phyloP scores from a whole-genome alignment of 257 asterid species.

The Scutellaria minor region DNA sequence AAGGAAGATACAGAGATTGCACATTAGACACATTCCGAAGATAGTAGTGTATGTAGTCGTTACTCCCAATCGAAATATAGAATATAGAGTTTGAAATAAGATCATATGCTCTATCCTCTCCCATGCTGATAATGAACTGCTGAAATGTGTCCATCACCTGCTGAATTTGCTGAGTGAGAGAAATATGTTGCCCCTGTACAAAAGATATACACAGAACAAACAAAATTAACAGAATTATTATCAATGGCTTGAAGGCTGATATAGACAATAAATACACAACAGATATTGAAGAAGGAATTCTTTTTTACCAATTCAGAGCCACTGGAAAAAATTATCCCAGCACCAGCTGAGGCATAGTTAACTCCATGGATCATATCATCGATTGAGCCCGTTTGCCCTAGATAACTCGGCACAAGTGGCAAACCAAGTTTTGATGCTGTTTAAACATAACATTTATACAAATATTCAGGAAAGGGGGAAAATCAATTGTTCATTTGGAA shows the following conservation, averaged over 20 bases:
- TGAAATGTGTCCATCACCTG: conserved; percentile 88
- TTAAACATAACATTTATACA: conserved; percentile 26
- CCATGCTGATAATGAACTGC: conserved; percentile 73
- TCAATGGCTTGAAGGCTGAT: background rate
- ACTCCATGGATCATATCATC: conserved; percentile 76
- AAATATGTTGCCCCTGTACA: conserved; percentile 87
- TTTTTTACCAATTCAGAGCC: conserved; percentile 86
- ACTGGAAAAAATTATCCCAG: conserved; percentile 90
- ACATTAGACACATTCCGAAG: conserved; percentile 80
- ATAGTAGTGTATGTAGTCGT: conserved; percentile 93
- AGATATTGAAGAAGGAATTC: background rate
- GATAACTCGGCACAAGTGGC: conserved; percentile 90
- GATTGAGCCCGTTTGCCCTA: conserved; percentile 65
- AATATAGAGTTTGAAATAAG: conserved; percentile 71
- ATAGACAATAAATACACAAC: conserved; percentile 1
- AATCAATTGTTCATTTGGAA: conserved; percentile 22
- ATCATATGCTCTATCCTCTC: conserved; percentile 75
- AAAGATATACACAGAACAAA: background rate
- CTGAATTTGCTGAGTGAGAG: conserved; percentile 88
- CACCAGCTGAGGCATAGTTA: conserved; percentile 95
- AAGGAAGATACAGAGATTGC: conserved; percentile 74
- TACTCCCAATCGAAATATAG: conserved; percentile 88
- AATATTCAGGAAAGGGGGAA: conserved; percentile 9
- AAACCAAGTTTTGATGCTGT: conserved; percentile 79
- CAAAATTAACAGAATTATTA: background rate